These are phyloP conservation scores for Pythium chondricola DNA, from an alignment of 352 stramenopile genomes.

Conservation along the genomic window DNA sequence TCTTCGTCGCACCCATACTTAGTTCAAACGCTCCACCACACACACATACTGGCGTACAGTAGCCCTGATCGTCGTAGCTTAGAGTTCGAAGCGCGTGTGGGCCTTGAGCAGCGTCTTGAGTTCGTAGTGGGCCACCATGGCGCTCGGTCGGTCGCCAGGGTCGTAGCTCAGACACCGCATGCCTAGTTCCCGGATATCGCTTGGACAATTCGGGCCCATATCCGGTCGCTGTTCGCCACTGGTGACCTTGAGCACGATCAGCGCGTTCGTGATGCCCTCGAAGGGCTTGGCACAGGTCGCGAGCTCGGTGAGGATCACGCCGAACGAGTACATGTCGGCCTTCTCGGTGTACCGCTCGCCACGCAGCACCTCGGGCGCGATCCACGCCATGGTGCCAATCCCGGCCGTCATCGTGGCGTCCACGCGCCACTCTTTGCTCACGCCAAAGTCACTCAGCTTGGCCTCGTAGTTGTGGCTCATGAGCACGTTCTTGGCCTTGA, in stretches of 20 bases:
- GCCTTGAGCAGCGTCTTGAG: constrained; percentile 58
- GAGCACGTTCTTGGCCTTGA: constrained; percentile 78
- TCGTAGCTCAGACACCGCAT: constrained; percentile 63
- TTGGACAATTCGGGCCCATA: constrained; percentile 46
- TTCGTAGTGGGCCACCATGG: constrained; percentile 71
- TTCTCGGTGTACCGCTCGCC: constrained; percentile 83
- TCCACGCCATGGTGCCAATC: constrained; percentile 84
- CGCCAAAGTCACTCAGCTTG: constrained; percentile 82
- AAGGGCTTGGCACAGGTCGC: constrained; percentile 61
- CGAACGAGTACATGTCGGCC: constrained; percentile 85
- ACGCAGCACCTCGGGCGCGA: constrained; percentile 70
- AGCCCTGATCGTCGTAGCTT: no score
- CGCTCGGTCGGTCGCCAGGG: constrained; percentile 51
- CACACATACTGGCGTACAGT: no score
- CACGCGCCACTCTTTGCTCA: constrained; percentile 69
- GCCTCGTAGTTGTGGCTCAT: constrained; percentile 54
- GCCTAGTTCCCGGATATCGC: constrained; percentile 58
- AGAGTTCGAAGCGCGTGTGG: constrained; percentile 14
- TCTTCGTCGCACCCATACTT: no score
- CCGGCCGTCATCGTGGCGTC: constrained; percentile 76
- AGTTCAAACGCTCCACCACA: no score
- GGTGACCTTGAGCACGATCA: constrained; percentile 72
- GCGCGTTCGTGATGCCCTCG: constrained; percentile 56
- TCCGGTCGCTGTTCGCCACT: constrained; percentile 54
- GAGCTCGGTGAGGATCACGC: constrained; percentile 71